Conservation (phyloP, 768 basidiomycete species). For the Mrakia frigida region DNA sequence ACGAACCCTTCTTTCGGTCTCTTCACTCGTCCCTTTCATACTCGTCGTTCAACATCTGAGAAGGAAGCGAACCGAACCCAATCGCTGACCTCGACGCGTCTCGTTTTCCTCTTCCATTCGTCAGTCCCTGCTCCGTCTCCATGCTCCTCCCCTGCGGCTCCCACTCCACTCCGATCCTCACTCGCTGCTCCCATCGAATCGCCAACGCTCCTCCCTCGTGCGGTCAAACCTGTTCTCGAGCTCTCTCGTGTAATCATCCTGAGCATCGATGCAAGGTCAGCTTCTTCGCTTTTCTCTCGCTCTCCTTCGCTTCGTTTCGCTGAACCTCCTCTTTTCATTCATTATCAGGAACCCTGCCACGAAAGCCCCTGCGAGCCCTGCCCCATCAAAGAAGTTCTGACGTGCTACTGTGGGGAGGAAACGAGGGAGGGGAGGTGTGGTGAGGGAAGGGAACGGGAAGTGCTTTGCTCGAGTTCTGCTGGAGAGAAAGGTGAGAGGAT, state of each 20-base stretch:
- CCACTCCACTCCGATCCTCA: constrained; percentile 55
- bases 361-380: constrained; percentile 68
- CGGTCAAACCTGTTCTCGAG: constrained; percentile 49
- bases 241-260: constrained; percentile 38
- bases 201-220: constrained; percentile 53
- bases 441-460: constrained; percentile 36
- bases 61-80: too few relatives aligned
- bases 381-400: constrained; percentile 51
- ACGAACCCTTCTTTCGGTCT: background rate
- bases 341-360: constrained; percentile 56
- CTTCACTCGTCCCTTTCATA: background rate
- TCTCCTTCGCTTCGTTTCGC: background rate
- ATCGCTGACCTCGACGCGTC: background rate
- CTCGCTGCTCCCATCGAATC: constrained; percentile 54
- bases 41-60: too few relatives aligned
- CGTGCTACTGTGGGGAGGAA: constrained; percentile 78
- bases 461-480: constrained; percentile 40
- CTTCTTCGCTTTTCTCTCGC: background rate
- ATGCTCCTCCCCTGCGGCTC: constrained; percentile 75
- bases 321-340: background rate
- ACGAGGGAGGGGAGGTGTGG: constrained; percentile 62
- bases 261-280: constrained; percentile 58
- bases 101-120: background rate
- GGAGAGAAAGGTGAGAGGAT: constrained; percentile 46
- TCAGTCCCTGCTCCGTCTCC: constrained; percentile 68